A percentile compares a stretch with the other conserved stretches of the same genome.
Evolutionary conservation across 352 stramenopile species (phyloP).

Genomic region (Saprolegnia diclina): DNA sequence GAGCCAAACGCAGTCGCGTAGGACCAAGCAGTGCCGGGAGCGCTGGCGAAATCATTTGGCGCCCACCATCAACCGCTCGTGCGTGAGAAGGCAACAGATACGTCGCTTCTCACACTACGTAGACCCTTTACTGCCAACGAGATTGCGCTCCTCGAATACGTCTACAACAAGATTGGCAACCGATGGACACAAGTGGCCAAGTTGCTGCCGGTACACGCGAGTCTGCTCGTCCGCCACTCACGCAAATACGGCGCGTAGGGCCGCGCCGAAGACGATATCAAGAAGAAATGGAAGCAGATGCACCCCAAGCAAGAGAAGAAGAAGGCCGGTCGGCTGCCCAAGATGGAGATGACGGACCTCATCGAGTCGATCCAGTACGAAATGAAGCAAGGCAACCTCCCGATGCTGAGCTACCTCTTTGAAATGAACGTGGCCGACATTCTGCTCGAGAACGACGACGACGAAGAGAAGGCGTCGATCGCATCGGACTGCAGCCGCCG

Average conservation of each 20-base stretch:
- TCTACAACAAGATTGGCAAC: conserved; percentile 80
- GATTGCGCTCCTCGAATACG: conserved; percentile 64
- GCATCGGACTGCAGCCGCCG: background rate
- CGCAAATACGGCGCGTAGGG: conserved; percentile 30
- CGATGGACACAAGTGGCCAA: conserved; percentile 85
- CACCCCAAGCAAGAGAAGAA: conserved; percentile 48
- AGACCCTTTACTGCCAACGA: conserved; percentile 62
- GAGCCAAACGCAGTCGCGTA: background rate
- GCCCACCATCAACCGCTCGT: conserved; percentile 17
- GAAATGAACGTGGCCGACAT: conserved; percentile 10
- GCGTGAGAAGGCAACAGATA: too few relatives aligned
- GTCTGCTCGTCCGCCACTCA: too few relatives aligned
- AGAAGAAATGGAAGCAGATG: conserved; percentile 74
- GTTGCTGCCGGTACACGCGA: conserved; percentile 61
- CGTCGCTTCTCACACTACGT: background rate
- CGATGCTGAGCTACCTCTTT: background rate
- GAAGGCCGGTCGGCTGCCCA: conserved; percentile 18
- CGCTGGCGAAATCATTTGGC: conserved; percentile 26
- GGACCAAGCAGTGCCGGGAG: conserved; percentile 25
- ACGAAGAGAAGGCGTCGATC: conserved; percentile 11
- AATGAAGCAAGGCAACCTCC: conserved; percentile 10
- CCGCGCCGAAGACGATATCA: conserved; percentile 74
- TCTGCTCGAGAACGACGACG: background rate
- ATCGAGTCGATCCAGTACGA: conserved; percentile 23
- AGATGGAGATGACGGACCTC: conserved; percentile 19